Evolutionary conservation across 148 eudicot species (phyloP).

Genomic region (Rhododendron vialii): DNA sequence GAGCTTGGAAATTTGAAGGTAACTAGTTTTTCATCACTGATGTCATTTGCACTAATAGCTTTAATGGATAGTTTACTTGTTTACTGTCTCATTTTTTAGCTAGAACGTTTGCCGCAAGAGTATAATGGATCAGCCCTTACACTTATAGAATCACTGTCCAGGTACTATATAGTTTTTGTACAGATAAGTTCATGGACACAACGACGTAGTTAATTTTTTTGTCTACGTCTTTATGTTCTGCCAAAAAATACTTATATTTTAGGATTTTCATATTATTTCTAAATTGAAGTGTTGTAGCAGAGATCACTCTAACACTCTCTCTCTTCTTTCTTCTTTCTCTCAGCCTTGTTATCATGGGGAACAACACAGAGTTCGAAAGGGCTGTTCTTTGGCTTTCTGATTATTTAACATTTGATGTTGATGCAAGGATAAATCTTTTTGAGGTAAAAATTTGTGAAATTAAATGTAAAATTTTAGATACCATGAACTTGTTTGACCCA

Average conservation of each 20-base stretch:
- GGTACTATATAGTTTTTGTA: constrained; percentile 34
- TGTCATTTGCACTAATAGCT: constrained; percentile 4
- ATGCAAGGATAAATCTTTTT: constrained; percentile 90
- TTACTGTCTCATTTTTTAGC: constrained; percentile 39
- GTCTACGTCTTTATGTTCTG: neutral
- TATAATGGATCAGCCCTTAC: constrained; percentile 93
- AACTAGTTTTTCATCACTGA: constrained; percentile 5
- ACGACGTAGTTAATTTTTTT: constrained; percentile 1
- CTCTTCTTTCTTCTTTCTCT: neutral
- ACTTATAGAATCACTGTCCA: constrained; percentile 91
- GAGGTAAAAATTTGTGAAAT: constrained; percentile 46
- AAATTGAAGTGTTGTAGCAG: neutral
- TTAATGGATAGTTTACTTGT: constrained; percentile 11
- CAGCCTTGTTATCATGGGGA: constrained; percentile 88
- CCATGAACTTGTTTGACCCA: neutral
- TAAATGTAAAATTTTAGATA: neutral
- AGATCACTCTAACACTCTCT: neutral
- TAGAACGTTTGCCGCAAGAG: constrained; percentile 75
- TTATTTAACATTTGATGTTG: constrained; percentile 79
- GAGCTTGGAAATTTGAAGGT: constrained; percentile 93
- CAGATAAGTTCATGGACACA: constrained; percentile 2
- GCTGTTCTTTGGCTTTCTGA: constrained; percentile 87
- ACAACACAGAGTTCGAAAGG: constrained; percentile 78
- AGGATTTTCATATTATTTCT: neutral
- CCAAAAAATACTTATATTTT: neutral